Evolutionary conservation across 2,329 filamentous ascomycete species (phyloP), one percentile per base, ranked within the genome.

Genomic region (Talaromyces verruculosus): DNA sequence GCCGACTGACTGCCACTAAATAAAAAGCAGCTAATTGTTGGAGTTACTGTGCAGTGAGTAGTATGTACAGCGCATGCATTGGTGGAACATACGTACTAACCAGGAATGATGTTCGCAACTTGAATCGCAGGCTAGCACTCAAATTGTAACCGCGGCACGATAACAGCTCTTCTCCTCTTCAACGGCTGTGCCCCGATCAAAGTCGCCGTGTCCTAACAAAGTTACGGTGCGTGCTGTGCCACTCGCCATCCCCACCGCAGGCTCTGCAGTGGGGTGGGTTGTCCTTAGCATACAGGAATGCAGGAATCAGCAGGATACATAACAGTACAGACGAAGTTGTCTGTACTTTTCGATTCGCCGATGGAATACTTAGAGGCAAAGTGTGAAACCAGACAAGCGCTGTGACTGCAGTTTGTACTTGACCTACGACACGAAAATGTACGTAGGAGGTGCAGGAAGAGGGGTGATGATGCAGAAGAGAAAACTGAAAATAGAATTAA

Each of bases 141-240:
- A 37, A 37, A 15, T 57, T 37, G 53, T 22, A 22, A 15, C 33
- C 33, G 51, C 33, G 33, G 53, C 53, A 57, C 7, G n/a, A 13
- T 22, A 19, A 57, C 11, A 37, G 33, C 39, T 39, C 33, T 33
- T 33, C 49, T 53, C 17, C 49, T 55, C 17, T 19, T 19, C 51
- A 55, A 37, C 51, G 51, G 51, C 17, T 33, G 49, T 55, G 28
- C 22, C 51, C 51, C n/a, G 49, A 55, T 53, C 30, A 57, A 35
- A 57, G 51, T 37, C 19, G 49, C 49, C 28, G 49, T 53, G 13
- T 53, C 33, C 49, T 37, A 57, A 22, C 30, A 57, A 25, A 39
- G 53, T 57, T 57, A 53, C 49, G 49, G 28, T 30, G 53, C 30
- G 53, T 39, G 53, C 53, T 57, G 53, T 57, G 53, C 53, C 53